A percentile compares a stretch with the other conserved stretches of the same genome.
phyloP scores from a whole-genome alignment of 1,284 basidiomycete genomes.

The Pterulicium gracile region DNA sequence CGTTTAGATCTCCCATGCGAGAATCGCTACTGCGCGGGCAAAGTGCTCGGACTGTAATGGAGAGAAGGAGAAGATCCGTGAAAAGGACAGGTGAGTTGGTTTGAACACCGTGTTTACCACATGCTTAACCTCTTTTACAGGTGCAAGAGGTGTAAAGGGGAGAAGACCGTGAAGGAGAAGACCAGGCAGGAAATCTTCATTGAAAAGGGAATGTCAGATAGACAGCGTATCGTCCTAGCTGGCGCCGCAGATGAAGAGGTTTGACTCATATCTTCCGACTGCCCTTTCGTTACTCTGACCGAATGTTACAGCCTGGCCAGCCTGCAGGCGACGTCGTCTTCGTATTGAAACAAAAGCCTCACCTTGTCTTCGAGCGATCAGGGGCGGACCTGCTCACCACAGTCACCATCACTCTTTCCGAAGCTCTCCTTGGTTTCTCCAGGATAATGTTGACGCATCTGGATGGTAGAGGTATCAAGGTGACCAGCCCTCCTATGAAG shows the following conservation, averaged over 20 bases:
- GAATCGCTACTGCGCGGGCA: conserved; percentile 38
- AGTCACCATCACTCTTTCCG: conserved; percentile 80
- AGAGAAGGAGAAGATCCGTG: conserved; percentile 68
- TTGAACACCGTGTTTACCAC: neutral
- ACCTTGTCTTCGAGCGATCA: conserved; percentile 74
- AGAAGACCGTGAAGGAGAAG: conserved; percentile 79
- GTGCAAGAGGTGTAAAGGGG: conserved; percentile 94
- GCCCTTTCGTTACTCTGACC: conserved; percentile 9
- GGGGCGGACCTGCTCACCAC: conserved; percentile 70
- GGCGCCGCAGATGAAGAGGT: conserved; percentile 91
- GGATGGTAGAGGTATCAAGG: conserved; percentile 78
- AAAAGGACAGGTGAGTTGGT: conserved; percentile 68
- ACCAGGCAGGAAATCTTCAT: conserved; percentile 79
- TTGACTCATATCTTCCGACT: conserved; percentile 12
- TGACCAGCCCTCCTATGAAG: conserved; percentile 63
- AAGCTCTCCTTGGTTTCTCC: conserved; percentile 84
- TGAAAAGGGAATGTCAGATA: conserved; percentile 82
- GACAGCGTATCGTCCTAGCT: conserved; percentile 77
- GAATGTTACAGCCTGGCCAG: conserved; percentile 50
- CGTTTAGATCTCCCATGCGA: conserved; percentile 35
- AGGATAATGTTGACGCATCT: conserved; percentile 82
- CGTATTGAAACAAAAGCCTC: conserved; percentile 56
- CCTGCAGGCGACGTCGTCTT: conserved; percentile 88
- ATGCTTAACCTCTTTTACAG: conserved; percentile 27
- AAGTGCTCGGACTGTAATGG: conserved; percentile 78